phyloP scores from a whole-genome alignment of 2,329 filamentous ascomycete species.

The Aureobasidium zeae region DNA sequence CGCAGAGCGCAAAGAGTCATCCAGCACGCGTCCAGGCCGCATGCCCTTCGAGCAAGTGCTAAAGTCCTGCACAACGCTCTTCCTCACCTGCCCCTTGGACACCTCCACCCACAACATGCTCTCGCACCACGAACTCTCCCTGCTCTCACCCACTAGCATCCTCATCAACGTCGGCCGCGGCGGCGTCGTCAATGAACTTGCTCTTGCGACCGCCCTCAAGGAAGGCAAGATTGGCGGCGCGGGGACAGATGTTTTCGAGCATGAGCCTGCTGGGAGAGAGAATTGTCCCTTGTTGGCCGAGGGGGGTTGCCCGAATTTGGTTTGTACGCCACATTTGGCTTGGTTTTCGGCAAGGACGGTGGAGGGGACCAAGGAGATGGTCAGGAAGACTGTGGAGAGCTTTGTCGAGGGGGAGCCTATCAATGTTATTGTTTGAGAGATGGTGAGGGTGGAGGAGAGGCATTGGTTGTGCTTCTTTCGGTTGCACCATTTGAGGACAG shows the following conservation, averaged over 20 bases:
- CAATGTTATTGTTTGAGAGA: slow-evolving; percentile 33
- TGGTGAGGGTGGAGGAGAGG: too few relatives aligned
- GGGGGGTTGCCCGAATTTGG: slow-evolving; percentile 41
- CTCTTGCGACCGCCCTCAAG: slow-evolving; percentile 38
- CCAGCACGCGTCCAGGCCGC: slow-evolving; percentile 24
- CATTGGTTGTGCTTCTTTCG: too few relatives aligned
- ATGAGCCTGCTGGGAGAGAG: slow-evolving; percentile 39
- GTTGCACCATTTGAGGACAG: too few relatives aligned
- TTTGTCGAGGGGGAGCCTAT: slow-evolving; percentile 34
- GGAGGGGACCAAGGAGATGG: slow-evolving; percentile 36
- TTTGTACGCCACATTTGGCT: slow-evolving; percentile 45
- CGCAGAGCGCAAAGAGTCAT: slow-evolving; percentile 37
- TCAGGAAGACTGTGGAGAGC: slow-evolving; percentile 41
- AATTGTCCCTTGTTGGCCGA: slow-evolving; percentile 38
- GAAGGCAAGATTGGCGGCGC: slow-evolving; percentile 40
- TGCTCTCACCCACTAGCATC: slow-evolving; percentile 38
- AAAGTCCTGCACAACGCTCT: slow-evolving; percentile 30
- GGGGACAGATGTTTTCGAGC: slow-evolving; percentile 42
- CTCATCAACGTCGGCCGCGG: slow-evolving; percentile 43
- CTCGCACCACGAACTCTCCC: slow-evolving; percentile 31
- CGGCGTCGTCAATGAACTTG: slow-evolving; percentile 43
- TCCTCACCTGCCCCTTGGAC: slow-evolving; percentile 26
- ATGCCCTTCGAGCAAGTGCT: slow-evolving; percentile 32
- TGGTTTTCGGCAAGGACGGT: slow-evolving; percentile 44
- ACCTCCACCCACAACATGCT: slow-evolving; percentile 23